Base-by-base conservation (phyloP, 192 early-diverging fungal genomes). In the Chytriomyces sp. region DNA sequence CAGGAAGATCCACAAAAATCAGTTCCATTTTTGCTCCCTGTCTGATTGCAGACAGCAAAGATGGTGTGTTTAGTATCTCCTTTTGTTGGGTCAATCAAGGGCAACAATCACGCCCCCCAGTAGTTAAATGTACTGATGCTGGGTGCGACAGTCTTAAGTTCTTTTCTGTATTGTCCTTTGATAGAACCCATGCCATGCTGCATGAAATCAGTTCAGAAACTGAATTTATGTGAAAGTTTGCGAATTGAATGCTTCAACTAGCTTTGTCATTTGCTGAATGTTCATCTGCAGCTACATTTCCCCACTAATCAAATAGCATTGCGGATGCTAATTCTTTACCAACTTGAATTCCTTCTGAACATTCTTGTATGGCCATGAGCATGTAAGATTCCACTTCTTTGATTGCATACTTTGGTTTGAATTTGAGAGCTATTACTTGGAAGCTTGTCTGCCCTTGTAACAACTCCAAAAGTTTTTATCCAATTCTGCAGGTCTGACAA, bases 231-330 rank as follows among this genome's bases (percentile, higher is more conserved):
- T 93, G 91, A 59, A 77, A 93, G 33, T 62, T 81, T 1, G 86
- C 87, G 74, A 91, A 93, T 71, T 93, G 69, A 79, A 92, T 36
- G 69, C 86, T 40, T 75, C 75, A 65, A 91, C n/a, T n/a, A n/a
- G n/a, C n/a, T n/a, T n/a, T n/a, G n/a, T n/a, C n/a, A n/a, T n/a
- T n/a, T n/a, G n/a, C n/a, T n/a, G n/a, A n/a, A n/a, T n/a, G n/a
- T n/a, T n/a, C n/a, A n/a, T n/a, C n/a, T n/a, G n/a, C n/a, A n/a
- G n/a, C n/a, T n/a, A n/a, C n/a, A n/a, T n/a, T n/a, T n/a, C n/a
- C n/a, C n/a, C n/a, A n/a, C n/a, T n/a, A n/a, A n/a, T n/a, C n/a
- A n/a, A n/a, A n/a, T n/a, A n/a, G n/a, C n/a, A n/a, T n/a, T n/a
- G n/a, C n/a, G n/a, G n/a, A n/a, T n/a, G n/a, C n/a, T n/a, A n/a